Evolutionary conservation across 1,139 yeast species (phyloP).

Genomic region (Candida tunisiensis): DNA sequence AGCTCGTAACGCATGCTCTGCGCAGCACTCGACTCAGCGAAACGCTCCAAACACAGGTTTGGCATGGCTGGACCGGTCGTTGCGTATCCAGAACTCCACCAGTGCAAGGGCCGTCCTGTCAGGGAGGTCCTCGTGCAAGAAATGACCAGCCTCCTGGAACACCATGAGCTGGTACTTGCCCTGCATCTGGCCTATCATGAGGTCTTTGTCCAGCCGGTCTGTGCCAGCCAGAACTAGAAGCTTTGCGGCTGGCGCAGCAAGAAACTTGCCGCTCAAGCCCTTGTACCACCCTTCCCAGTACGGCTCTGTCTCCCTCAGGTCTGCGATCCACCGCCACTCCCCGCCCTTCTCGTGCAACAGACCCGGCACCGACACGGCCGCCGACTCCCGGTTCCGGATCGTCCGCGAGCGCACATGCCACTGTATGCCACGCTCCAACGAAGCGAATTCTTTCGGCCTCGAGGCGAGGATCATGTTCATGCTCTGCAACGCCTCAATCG

Average conservation of each 20-base stretch:
- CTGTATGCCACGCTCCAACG: slow-evolving; percentile 44
- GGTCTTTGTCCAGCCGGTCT: slow-evolving; percentile 66
- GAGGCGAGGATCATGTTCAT: slow-evolving; percentile 49
- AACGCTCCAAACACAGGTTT: slow-evolving; percentile 13
- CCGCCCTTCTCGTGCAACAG: slow-evolving; percentile 21
- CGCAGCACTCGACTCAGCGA: too few relatives aligned
- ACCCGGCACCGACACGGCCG: slow-evolving; percentile 63
- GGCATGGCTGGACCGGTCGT: slow-evolving; percentile 21
- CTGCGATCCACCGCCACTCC: slow-evolving; percentile 41
- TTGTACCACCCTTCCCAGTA: slow-evolving; percentile 79
- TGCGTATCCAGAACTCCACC: slow-evolving; percentile 37
- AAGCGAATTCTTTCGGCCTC: slow-evolving; percentile 43
- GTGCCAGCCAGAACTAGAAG: slow-evolving; percentile 76
- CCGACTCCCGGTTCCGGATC: slow-evolving; percentile 42
- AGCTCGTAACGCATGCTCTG: too few relatives aligned
- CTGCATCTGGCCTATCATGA: slow-evolving; percentile 95
- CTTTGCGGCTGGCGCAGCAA: slow-evolving; percentile 39
- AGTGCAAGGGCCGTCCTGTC: slow-evolving; percentile 33
- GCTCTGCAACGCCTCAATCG: slow-evolving; percentile 44
- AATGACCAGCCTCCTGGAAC: slow-evolving; percentile 75
- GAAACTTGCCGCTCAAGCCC: slow-evolving; percentile 50
- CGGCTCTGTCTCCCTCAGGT: slow-evolving; percentile 39
- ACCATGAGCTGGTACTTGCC: slow-evolving; percentile 75
- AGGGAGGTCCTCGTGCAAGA: slow-evolving; percentile 83
- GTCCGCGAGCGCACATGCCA: slow-evolving; percentile 53